A percentile compares a stretch with the other conserved stretches of the same genome.
Evolutionary conservation across 1,284 basidiomycete species (phyloP).

Genomic region (Puccinia hordei): DNA sequence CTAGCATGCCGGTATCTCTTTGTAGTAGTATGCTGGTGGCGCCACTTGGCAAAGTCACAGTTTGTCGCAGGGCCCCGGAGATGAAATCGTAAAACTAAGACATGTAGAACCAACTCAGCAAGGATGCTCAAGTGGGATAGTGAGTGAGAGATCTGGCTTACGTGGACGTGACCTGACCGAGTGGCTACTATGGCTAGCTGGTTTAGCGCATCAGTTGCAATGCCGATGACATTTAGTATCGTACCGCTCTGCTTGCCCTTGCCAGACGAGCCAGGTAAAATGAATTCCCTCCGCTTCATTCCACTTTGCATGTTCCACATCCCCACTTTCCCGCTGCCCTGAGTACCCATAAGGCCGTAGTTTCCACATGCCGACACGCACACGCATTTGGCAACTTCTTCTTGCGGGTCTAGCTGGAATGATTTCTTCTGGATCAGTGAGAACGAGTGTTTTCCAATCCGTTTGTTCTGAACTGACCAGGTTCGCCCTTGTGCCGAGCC

Average conservation of each 20-base stretch:
- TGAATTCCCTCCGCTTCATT: conserved; percentile 75
- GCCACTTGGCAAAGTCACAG: conserved; percentile 70
- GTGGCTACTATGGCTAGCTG: conserved; percentile 78
- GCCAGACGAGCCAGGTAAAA: conserved; percentile 68
- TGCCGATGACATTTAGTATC: conserved; percentile 68
- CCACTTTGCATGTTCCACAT: conserved; percentile 98
- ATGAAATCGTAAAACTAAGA: conserved; percentile 93
- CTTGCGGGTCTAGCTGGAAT: conserved; percentile 64
- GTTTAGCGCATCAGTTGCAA: conserved; percentile 85
- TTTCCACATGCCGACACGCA: conserved; percentile 94
- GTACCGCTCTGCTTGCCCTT: conserved; percentile 60
- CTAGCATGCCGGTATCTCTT: conserved; percentile 81
- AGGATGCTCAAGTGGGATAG: not conserved
- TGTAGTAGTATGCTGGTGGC: conserved; percentile 76
- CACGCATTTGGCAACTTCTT: conserved; percentile 65
- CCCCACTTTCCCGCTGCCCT: conserved; percentile 70
- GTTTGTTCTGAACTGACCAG: conserved; percentile 83
- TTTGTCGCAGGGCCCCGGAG: conserved; percentile 71
- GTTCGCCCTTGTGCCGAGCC: conserved; percentile 76
- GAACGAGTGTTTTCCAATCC: conserved; percentile 71
- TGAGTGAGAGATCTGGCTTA: conserved; percentile 61
- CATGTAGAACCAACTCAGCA: conserved; percentile 20
- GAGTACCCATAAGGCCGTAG: conserved; percentile 82
- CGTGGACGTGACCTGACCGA: conserved; percentile 81
- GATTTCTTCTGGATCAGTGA: conserved; percentile 52